A percentile compares a stretch with the other conserved stretches of the same genome.
Evolutionary conservation across 1,284 basidiomycete species (phyloP).

Genomic region (Heliocybe sulcata): DNA sequence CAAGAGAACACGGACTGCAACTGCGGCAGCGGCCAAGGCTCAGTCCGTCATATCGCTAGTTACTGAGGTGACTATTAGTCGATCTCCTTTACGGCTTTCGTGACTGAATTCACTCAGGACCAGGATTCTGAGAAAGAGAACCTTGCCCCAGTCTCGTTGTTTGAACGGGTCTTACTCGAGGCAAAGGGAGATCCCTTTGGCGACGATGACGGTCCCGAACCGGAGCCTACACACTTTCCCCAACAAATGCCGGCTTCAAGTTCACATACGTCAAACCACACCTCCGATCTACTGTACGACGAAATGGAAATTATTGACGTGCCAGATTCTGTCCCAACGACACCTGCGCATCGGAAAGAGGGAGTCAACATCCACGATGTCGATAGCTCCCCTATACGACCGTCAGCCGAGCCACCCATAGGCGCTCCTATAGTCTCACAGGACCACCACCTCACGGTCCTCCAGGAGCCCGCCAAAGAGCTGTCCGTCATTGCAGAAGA

Average conservation of each 20-base stretch:
- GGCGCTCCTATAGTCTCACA: not conserved
- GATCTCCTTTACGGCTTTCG: not conserved
- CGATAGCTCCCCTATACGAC: not conserved
- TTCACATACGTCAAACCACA: not conserved
- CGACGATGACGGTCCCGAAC: not conserved
- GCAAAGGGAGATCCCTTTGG: slow-evolving; percentile 15
- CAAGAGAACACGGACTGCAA: slow-evolving; percentile 39
- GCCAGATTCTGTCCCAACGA: slow-evolving; percentile 5
- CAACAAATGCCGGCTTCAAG: no score
- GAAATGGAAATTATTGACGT: slow-evolving; percentile 3
- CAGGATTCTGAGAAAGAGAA: slow-evolving; percentile 32
- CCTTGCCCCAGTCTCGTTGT: slow-evolving; percentile 34
- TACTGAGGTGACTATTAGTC: slow-evolving; percentile 34
- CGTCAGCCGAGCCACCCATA: not conserved
- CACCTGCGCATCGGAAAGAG: not conserved
- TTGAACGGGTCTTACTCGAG: slow-evolving; percentile 42
- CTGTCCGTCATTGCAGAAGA: slow-evolving; percentile 68
- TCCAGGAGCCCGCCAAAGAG: slow-evolving; percentile 20
- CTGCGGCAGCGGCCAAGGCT: slow-evolving; percentile 36
- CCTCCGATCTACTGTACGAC: not conserved
- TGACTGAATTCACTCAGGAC: slow-evolving; percentile 19
- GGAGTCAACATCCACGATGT: not conserved
- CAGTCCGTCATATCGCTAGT: slow-evolving; percentile 31
- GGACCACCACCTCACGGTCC: not conserved
- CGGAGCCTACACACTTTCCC: not conserved